Conservation (phyloP, 371 early-diverging fungal species). For the Mucor racemosus region DNA sequence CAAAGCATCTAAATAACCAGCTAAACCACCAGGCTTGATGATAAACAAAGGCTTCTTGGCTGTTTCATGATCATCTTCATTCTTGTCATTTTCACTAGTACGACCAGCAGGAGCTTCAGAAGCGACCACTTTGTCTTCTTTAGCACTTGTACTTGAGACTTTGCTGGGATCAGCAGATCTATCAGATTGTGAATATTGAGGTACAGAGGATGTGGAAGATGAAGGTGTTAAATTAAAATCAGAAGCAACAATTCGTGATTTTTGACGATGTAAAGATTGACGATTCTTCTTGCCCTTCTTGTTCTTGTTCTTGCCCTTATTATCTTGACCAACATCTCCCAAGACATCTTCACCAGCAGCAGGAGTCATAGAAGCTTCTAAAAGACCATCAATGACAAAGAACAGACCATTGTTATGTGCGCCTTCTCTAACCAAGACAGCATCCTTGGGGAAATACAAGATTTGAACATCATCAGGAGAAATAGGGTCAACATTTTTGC, state of each 20-base stretch:
- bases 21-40: conserved; percentile 86
- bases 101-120: conserved; percentile 50
- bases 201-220: conserved; percentile 2
- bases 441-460: conserved; percentile 74
- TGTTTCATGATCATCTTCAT: conserved; percentile 25
- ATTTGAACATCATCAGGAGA: conserved; percentile 69
- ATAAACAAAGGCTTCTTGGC: conserved; percentile 63
- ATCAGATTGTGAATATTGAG: background rate
- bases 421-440: conserved; percentile 79
- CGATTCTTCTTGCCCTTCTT: conserved; percentile 1
- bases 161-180: background rate
- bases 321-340: conserved; percentile 11
- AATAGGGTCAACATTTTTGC: conserved; percentile 33
- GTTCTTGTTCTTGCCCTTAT: background rate
- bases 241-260: conserved; percentile 18
- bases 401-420: conserved; percentile 87
- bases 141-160: conserved; percentile 11
- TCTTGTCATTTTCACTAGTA: conserved; percentile 16
- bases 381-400: conserved; percentile 89
- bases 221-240: conserved; percentile 18
- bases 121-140: conserved; percentile 34
- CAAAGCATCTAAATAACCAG: conserved; percentile 90
- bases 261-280: background rate
- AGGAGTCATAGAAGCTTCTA: conserved; percentile 78
- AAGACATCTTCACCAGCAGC: conserved; percentile 41